A percentile compares a stretch with the other conserved stretches of the same genome.
phyloP scores from a whole-genome alignment of 2,329 filamentous ascomycete genomes.

The Fusarium kyushuense region DNA sequence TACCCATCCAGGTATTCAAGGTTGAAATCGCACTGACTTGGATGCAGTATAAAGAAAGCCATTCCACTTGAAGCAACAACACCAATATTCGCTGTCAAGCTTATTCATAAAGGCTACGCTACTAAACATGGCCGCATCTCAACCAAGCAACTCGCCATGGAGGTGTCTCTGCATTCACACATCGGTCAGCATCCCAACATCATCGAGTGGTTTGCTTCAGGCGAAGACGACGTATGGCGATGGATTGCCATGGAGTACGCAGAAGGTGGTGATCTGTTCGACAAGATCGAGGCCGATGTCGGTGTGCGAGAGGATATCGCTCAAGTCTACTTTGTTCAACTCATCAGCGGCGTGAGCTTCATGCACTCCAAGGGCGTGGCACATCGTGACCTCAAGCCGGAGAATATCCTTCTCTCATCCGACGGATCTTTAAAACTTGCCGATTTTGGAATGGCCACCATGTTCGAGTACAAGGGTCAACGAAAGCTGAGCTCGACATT shows the following conservation, averaged over 20 bases:
- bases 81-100: conserved; percentile 95
- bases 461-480: conserved; percentile 90
- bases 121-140: conserved; percentile 88
- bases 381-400: conserved; percentile 91
- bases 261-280: conserved; percentile 94
- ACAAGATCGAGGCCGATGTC: conserved; percentile 98
- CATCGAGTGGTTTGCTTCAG: conserved; percentile 90
- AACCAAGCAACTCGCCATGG: conserved; percentile 89
- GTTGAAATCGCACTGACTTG: conserved; percentile 20
- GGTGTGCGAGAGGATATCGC: conserved; percentile 95
- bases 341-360: conserved; percentile 90
- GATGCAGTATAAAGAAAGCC: conserved; percentile 87
- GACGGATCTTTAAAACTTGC: conserved; percentile 92
- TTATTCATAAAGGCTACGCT: conserved; percentile 98
- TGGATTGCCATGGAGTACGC: conserved; percentile 99
- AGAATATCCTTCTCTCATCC: conserved; percentile 91
- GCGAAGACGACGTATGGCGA: conserved; percentile 87
- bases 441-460: conserved; percentile 94
- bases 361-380: conserved; percentile 97
- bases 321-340: conserved; percentile 94
- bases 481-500: conserved; percentile 87
- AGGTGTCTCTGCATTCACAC: conserved; percentile 89
- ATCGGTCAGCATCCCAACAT: conserved; percentile 92
- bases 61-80: conserved; percentile 74
- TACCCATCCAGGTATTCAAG: conserved; percentile 5